Conservation (phyloP, 2,329 filamentous ascomycete species). For the Pseudocercospora fuligena region DNA sequence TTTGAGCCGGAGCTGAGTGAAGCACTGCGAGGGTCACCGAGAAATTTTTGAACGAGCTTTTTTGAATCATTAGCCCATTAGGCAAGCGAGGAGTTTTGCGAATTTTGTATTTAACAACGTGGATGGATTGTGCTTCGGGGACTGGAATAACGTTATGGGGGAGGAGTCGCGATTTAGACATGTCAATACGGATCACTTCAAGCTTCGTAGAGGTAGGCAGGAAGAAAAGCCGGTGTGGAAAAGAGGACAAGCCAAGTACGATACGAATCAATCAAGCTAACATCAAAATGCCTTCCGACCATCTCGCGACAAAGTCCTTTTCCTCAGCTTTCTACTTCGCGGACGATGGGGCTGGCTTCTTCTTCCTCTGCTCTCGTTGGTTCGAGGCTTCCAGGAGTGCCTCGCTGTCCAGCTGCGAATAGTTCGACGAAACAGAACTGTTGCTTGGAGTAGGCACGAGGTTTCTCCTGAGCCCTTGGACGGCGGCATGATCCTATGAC, state of each 20-base stretch:
- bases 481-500: too few relatives aligned
- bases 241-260: not conserved
- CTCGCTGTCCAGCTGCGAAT: not conserved
- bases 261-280: not conserved
- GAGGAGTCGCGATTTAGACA: not conserved
- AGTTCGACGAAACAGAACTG: not conserved
- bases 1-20: too few relatives aligned
- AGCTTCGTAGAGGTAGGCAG: not conserved
- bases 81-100: conserved; percentile 8
- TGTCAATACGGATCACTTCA: not conserved
- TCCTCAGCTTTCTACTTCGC: not conserved
- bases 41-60: not conserved
- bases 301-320: not conserved
- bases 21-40: not conserved
- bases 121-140: not conserved
- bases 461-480: too few relatives aligned
- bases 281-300: not conserved
- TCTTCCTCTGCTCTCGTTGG: not conserved
- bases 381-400: not conserved
- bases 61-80: not conserved
- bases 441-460: too few relatives aligned
- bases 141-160: not conserved
- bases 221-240: not conserved
- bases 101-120: not conserved
- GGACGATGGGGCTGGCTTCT: not conserved